Base-by-base conservation (phyloP, 495 filamentous ascomycete species). In the Tetracladium marchalianum region DNA sequence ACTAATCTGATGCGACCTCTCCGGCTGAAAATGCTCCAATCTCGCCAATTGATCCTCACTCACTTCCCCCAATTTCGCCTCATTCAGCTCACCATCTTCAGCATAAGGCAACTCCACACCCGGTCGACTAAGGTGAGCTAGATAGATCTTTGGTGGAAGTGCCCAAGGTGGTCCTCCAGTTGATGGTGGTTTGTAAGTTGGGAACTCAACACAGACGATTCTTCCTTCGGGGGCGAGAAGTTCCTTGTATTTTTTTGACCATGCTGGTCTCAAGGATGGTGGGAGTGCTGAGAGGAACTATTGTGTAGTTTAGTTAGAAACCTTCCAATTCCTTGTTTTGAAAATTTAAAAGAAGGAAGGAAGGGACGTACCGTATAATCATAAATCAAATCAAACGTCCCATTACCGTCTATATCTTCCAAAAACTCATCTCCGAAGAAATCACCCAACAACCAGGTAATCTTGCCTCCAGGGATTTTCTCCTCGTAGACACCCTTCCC, bases 221-320 rank as follows among this genome's bases (percentile, higher is more conserved):
- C 82, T 79, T n/a, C 62, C 62, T 11, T 66, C 63, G 5, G 73
- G 71, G 42, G 73, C 64, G 24, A 90, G 70, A 16, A 92, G 73
- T 46, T 82, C 64, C 4, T 67, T 65, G 65, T 85, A 78, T 17
- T 80, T 71, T 11, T 69, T 65, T 9, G 83, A 78, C 87, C 86
- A 94, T n/a, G 64, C 55, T 3, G 82, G 74, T 11, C 87, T 76
- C 34, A 82, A 56, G 0, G 63, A 60, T 10, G 77, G 80, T 5
- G 74, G 72, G 11, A 94, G 69, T n/a, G 86, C 86, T 56, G 74
- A 89, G 51, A 92, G 77, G 63, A 92, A 94, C 85, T 87, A 48
- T 22, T 27, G 7, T 27, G 3, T 27, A n/a, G n/a, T 27, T 27
- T 27, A 27, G 22, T 27, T 11, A 4, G 7, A 17, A 27, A 3